Base-by-base conservation (phyloP, 148 eudicot species). In the Diospyros kaki region DNA sequence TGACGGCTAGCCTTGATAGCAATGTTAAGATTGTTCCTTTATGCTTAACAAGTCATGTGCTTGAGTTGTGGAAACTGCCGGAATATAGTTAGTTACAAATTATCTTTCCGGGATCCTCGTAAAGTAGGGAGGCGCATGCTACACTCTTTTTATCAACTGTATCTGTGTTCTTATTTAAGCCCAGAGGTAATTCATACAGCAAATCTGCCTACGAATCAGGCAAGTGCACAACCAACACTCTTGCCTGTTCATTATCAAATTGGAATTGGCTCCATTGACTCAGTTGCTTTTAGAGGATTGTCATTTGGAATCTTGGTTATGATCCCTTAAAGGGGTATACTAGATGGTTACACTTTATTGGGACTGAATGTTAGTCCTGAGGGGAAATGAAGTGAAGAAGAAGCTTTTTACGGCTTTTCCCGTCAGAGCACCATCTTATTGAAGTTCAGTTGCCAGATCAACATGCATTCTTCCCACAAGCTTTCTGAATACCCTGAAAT, bases 391-490 rank as follows among this genome's bases (percentile, higher is more conserved):
- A 48, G 52, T 48, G 52, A 48, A 48, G 52, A 48, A 48, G 52
- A 48, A 48, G 52, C 52, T 48, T 48, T 48, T 48, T 48, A 48
- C 1, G 6, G 8, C 52, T 48, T 48, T 48, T 8, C 6, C 52
- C 52, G 8, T 48, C 52, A 4, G 8, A 48, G 6, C 52, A 4
- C 28, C 28, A 4, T 48, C 8, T 48, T 48, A 8, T 48, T 4
- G 52, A 48, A 48, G 52, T 4, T 48, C 52, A 48, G 6, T 48
- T 87, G 61, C 90, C 90, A 43, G 94, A 88, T 92, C 88, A 71
- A 92, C 96, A 79, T 90, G 98, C 92, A 92, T 87, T 84, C 85
- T 89, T 85, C 71, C 84, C 66, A 94, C 94, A 60, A 92, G 87
- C 38, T 73, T 64, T 80, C 81, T 86, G 81, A 94, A 92, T 59